Conservation (phyloP, 176 grass and related monocot species). For the Paspalum vaginatum region DNA sequence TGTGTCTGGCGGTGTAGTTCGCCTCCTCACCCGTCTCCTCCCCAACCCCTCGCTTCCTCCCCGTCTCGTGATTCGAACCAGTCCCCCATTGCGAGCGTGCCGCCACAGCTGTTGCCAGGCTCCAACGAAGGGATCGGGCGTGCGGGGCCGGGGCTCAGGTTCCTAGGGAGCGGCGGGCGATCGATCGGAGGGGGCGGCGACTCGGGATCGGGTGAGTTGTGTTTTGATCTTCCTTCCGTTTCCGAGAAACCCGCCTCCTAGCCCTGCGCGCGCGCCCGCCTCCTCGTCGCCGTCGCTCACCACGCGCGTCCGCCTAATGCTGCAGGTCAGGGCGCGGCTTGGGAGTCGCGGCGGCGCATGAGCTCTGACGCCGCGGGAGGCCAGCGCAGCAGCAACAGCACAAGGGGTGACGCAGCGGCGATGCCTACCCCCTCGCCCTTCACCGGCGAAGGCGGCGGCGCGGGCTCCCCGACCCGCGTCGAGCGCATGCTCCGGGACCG, state of each 20-base stretch:
- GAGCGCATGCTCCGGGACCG: conserved; percentile 42
- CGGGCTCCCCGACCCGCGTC: conserved; percentile 40
- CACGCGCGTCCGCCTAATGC: conserved; percentile 41
- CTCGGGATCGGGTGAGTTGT: conserved; percentile 39
- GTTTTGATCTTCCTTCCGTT: not conserved
- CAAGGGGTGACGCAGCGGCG: not conserved
- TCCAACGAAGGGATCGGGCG: not conserved
- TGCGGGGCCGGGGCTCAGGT: not conserved
- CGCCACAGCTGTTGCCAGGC: conserved; percentile 23
- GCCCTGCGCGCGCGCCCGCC: not conserved
- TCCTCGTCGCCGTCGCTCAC: conserved; percentile 23
- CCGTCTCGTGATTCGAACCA: too few species aligned
- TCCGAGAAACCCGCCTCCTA: not conserved
- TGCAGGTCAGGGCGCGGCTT: conserved; percentile 28
- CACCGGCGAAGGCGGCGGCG: conserved; percentile 20
- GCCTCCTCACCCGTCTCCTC: too few species aligned
- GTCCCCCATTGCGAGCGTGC: conserved; percentile 14
- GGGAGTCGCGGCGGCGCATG: conserved; percentile 30
- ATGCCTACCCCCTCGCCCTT: conserved; percentile 56
- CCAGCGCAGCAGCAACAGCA: conserved; percentile 10
- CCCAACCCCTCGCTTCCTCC: too few species aligned
- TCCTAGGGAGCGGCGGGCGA: not conserved
- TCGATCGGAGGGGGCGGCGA: conserved; percentile 10
- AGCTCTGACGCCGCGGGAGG: conserved; percentile 32
- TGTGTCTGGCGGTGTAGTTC: too few species aligned